Percentiles rank a stretch among this genome's conserved stretches.
phyloP scores from a whole-genome alignment of 2,329 filamentous ascomycete genomes.

The Colletotrichum lindemuthianum region DNA sequence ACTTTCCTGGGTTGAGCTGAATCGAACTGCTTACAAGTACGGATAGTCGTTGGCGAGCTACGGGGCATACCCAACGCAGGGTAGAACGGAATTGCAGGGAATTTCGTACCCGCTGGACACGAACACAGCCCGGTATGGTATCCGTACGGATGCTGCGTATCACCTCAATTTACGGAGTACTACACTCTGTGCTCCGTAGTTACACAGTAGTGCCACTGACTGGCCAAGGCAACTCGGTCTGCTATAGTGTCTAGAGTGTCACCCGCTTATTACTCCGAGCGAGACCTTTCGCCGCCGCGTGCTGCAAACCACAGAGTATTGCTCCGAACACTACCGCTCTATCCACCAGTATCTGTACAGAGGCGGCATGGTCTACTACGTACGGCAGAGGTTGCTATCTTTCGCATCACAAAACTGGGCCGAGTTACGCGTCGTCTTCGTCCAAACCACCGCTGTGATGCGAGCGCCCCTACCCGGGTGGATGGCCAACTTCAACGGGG shows the following conservation, averaged over 20 bases:
- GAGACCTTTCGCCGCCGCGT: slow-evolving; percentile 12
- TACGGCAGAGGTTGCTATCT: slow-evolving; percentile 26
- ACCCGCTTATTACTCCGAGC: slow-evolving; percentile 26
- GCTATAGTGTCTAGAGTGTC: not conserved
- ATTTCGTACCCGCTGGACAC: slow-evolving; percentile 19
- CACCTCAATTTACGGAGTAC: too few relatives aligned
- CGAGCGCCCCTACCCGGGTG: slow-evolving; percentile 10
- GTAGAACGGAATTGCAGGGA: not conserved
- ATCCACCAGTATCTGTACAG: not conserved
- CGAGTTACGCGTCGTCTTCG: slow-evolving; percentile 32
- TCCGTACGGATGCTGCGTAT: too few relatives aligned
- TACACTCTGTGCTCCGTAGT: too few relatives aligned
- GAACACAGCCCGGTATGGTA: slow-evolving; percentile 15
- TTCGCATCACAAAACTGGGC: slow-evolving; percentile 31
- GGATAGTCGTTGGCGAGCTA: not conserved
- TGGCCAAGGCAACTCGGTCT: slow-evolving; percentile 20
- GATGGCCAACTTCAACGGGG: slow-evolving; percentile 13
- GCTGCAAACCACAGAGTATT: not conserved
- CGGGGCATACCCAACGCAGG: too few relatives aligned
- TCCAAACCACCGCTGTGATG: slow-evolving; percentile 1
- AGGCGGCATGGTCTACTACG: slow-evolving; percentile 4
- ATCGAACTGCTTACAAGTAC: not conserved
- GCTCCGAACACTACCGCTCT: too few relatives aligned
- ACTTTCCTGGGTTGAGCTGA: not conserved
- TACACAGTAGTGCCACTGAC: too few relatives aligned